Percentiles rank a stretch among this genome's conserved stretches.
These are phyloP conservation scores for Podospora pseudocomata DNA, from an alignment of 495 filamentous ascomycete genomes.

Conservation along the genomic window DNA sequence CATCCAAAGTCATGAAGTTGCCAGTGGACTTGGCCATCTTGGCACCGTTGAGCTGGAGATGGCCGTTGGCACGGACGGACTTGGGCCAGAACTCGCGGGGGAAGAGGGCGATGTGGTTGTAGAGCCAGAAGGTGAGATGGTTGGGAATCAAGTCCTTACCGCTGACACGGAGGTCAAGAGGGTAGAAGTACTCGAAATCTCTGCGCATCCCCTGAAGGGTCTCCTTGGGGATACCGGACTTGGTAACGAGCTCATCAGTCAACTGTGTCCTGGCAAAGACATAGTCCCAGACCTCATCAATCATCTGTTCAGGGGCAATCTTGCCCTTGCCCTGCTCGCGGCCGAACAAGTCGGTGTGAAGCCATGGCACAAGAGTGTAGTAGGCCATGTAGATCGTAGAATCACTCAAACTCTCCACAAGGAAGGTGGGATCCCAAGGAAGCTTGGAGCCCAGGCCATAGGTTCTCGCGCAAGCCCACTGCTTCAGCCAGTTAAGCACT, in stretches of 20 bases:
- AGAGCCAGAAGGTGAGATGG: constrained; percentile 95
- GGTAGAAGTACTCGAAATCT: constrained; percentile 97
- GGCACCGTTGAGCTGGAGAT: constrained; percentile 88
- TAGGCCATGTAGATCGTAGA: constrained; percentile 95
- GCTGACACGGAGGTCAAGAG: constrained; percentile 77
- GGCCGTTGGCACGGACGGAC: constrained; percentile 81
- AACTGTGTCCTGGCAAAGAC: constrained; percentile 65
- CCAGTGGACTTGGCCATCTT: constrained; percentile 97
- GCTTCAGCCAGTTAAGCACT: constrained; percentile 83
- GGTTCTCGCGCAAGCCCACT: constrained; percentile 90
- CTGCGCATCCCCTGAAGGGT: constrained; percentile 72
- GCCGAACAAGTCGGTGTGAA: constrained; percentile 77
- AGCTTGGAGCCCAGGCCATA: constrained; percentile 93
- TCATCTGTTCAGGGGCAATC: constrained; percentile 83
- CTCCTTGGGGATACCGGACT: constrained; percentile 66
- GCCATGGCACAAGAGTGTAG: constrained; percentile 87
- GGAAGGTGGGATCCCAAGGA: constrained; percentile 88
- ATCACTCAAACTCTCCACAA: constrained; percentile 90
- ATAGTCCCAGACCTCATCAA: constrained; percentile 95
- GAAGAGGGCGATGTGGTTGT: constrained; percentile 87
- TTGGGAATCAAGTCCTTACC: constrained; percentile 86
- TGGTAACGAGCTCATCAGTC: constrained; percentile 53
- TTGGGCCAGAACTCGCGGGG: constrained; percentile 80
- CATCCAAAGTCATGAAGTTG: constrained; percentile 90
- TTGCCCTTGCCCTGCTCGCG: constrained; percentile 60